Evolutionary conservation across 1,284 basidiomycete species (phyloP).

Genomic region (Trichosporon asahii): DNA sequence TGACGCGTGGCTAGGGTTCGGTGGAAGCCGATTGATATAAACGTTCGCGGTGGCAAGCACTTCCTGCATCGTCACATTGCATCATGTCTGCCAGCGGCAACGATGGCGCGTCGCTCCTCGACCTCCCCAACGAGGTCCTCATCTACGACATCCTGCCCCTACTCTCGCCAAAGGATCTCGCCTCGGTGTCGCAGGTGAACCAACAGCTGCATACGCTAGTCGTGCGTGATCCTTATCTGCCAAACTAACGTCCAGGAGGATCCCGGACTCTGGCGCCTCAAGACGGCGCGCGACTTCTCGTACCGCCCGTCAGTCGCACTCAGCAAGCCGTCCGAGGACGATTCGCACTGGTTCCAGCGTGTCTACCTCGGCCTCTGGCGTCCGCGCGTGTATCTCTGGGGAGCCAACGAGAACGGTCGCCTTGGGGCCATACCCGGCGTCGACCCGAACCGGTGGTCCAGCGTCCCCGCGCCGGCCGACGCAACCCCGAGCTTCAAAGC

Average conservation of each 20-base stretch:
- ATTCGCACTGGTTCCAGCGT: slow-evolving; percentile 64
- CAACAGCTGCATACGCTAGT: slow-evolving; percentile 31
- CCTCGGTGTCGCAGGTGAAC: slow-evolving; percentile 54
- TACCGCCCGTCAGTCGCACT: slow-evolving; percentile 57
- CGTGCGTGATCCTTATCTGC: slow-evolving; percentile 53
- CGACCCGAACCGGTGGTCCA: background rate
- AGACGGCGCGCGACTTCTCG: slow-evolving; percentile 70
- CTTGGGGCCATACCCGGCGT: slow-evolving; percentile 17
- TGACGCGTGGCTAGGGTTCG: background rate
- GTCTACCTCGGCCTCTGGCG: slow-evolving; percentile 66
- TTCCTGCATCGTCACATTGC: background rate
- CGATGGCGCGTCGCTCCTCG: slow-evolving; percentile 12
- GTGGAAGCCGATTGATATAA: background rate
- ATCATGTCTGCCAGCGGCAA: background rate
- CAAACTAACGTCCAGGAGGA: slow-evolving; percentile 57
- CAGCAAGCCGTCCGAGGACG: slow-evolving; percentile 13
- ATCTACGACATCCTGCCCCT: slow-evolving; percentile 67
- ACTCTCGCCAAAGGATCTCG: slow-evolving; percentile 61
- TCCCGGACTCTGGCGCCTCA: slow-evolving; percentile 73
- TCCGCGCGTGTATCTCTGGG: slow-evolving; percentile 73
- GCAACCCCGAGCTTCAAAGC: slow-evolving; percentile 8
- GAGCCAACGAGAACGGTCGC: slow-evolving; percentile 55
- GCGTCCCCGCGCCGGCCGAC: background rate
- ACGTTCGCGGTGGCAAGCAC: background rate
- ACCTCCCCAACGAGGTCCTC: slow-evolving; percentile 60